A percentile compares a stretch with the other conserved stretches of the same genome.
Conservation (phyloP, 768 basidiomycete species). For the Agaricus blazei region DNA sequence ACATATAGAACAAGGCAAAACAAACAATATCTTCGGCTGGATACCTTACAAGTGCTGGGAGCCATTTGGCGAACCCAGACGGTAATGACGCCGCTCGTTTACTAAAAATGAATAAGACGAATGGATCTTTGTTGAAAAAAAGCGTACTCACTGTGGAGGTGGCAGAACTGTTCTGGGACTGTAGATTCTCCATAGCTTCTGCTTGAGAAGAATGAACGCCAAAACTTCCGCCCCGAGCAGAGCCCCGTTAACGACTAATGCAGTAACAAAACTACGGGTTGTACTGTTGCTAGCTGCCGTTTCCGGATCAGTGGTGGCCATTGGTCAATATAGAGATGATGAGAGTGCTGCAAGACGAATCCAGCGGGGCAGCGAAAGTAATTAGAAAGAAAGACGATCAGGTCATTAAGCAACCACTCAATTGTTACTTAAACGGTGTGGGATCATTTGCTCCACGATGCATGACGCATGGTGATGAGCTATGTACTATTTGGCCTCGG, state of each 20-base stretch:
- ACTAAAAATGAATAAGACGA: conserved; percentile 16
- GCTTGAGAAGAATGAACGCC: conserved; percentile 53
- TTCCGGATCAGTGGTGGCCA: conserved; percentile 3
- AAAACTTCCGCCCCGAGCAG: conserved; percentile 42
- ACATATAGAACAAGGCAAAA: neutral
- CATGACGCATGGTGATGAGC: too few relatives aligned
- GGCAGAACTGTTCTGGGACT: conserved; percentile 59
- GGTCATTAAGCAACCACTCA: neutral
- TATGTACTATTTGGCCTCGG: too few relatives aligned
- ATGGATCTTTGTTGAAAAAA: neutral
- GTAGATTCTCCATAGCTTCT: conserved; percentile 54
- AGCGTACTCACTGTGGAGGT: conserved; percentile 39
- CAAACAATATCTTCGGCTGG: conserved; percentile 43
- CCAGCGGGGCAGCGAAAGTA: neutral
- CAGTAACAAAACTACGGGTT: conserved; percentile 52
- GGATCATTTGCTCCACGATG: too few relatives aligned
- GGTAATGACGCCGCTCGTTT: conserved; percentile 44
- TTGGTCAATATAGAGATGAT: neutral
- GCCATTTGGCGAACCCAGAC: conserved; percentile 43
- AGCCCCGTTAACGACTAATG: conserved; percentile 52
- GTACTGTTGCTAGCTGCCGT: conserved; percentile 25
- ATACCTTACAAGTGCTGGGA: conserved; percentile 37
- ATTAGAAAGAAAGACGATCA: neutral
- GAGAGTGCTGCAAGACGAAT: neutral
- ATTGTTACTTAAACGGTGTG: too few relatives aligned